phyloP scores from a whole-genome alignment of 2,329 filamentous ascomycete species.

The Botrytis paeoniae region DNA sequence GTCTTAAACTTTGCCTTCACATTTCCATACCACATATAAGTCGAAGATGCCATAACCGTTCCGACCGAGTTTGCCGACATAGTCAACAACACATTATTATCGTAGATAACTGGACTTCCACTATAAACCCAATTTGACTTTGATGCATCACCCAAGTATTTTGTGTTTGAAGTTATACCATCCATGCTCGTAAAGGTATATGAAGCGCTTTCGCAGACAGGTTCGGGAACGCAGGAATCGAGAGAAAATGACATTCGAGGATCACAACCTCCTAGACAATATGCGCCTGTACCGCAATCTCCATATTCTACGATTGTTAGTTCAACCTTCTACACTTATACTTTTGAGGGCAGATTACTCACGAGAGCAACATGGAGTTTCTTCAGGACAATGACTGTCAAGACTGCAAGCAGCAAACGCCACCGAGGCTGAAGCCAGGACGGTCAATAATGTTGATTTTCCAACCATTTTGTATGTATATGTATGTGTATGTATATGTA shows the following conservation, averaged over 20 bases:
- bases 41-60: conserved; percentile 76
- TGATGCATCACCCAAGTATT: conserved; percentile 81
- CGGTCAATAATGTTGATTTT: conserved; percentile 29
- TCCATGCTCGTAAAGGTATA: conserved; percentile 74
- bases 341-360: conserved; percentile 40
- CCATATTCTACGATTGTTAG: conserved; percentile 67
- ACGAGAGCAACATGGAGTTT: conserved; percentile 78
- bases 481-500: conserved; percentile 22
- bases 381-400: conserved; percentile 63
- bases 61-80: conserved; percentile 85
- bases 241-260: conserved; percentile 78
- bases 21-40: conserved; percentile 98
- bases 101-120: conserved; percentile 67
- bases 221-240: conserved; percentile 80
- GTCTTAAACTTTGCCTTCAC: conserved; percentile 83
- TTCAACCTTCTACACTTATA: conserved; percentile 7
- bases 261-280: conserved; percentile 94
- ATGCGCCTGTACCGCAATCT: conserved; percentile 88
- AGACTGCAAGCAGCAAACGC: conserved; percentile 44
- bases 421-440: conserved; percentile 30
- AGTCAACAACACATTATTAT: conserved; percentile 75
- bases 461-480: conserved; percentile 35
- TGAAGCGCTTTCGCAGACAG: conserved; percentile 72
- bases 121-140: conserved; percentile 86
- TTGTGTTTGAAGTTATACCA: conserved; percentile 65